phyloP scores from a whole-genome alignment of 257 asterid genomes.

The Ilex asprella region DNA sequence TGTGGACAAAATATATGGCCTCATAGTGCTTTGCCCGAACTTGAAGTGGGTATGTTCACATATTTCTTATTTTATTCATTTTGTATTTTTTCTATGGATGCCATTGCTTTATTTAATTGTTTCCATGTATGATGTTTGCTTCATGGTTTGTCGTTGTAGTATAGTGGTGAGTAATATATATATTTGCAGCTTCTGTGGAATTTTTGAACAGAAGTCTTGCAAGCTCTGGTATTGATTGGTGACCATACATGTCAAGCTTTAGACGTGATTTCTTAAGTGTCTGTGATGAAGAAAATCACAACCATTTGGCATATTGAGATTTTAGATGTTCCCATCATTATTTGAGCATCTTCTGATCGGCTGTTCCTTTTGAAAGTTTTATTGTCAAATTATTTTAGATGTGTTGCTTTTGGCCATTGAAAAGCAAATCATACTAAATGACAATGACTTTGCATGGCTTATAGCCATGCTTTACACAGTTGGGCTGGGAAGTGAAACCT shows the following conservation, averaged over 20 bases:
- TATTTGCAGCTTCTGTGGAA: too few relatives aligned
- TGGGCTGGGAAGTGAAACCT: too few relatives aligned
- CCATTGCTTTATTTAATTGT: too few relatives aligned
- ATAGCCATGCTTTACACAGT: background rate
- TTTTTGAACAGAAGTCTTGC: background rate
- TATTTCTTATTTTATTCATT: background rate
- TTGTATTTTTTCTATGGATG: background rate
- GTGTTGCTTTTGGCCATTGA: background rate
- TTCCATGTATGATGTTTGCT: too few relatives aligned
- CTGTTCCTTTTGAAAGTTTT: background rate
- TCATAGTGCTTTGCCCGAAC: conserved; percentile 60
- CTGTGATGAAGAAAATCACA: background rate
- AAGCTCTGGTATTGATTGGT: background rate
- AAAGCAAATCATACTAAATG: background rate
- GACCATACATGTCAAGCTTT: background rate
- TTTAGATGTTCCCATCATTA: background rate
- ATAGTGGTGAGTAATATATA: too few relatives aligned
- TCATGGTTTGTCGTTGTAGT: too few relatives aligned
- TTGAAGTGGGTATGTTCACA: conserved; percentile 57
- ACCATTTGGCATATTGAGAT: background rate
- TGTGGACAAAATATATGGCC: conserved; percentile 92
- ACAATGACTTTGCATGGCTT: background rate
- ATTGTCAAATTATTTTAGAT: background rate
- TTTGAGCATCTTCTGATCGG: background rate
- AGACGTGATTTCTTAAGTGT: background rate